Evolutionary conservation across 306 rosid genomes (phyloP).

Genomic region (Begonia peltatifolia): DNA sequence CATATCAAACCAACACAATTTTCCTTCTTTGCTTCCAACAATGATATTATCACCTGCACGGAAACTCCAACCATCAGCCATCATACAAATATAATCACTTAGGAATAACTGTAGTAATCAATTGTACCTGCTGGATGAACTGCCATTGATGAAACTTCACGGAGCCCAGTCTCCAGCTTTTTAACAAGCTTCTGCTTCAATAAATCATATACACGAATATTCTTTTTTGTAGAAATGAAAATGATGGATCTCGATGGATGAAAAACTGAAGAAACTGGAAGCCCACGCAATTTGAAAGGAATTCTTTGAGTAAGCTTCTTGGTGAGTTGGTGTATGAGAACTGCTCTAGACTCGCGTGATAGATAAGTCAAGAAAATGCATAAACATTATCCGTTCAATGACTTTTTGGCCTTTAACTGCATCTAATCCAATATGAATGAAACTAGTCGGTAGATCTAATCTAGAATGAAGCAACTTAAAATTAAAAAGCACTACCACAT

Average conservation of each 20-base stretch:
- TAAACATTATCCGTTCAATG: not conserved
- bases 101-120: not conserved
- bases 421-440: no score
- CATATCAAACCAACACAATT: constrained; percentile 94
- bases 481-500: no score
- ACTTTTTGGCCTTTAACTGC: no score
- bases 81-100: constrained; percentile 6
- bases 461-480: no score
- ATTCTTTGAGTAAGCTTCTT: constrained; percentile 61
- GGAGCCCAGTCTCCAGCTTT: constrained; percentile 80
- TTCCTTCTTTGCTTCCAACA: constrained; percentile 97
- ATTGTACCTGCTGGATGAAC: constrained; percentile 80
- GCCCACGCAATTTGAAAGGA: constrained; percentile 73
- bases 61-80: constrained; percentile 6
- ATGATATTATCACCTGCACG: constrained; percentile 81
- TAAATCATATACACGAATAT: constrained; percentile 65
- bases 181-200: constrained; percentile 41
- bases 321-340: constrained; percentile 70
- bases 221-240: constrained; percentile 66
- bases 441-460: no score
- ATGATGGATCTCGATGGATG: constrained; percentile 73
- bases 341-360: constrained; percentile 74
- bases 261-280: constrained; percentile 72
- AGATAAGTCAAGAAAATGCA: constrained; percentile 47
- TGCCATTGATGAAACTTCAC: constrained; percentile 75